Percentiles rank a stretch among this genome's conserved stretches.
Conservation (phyloP, 163 green algal genomes). For the Smithsoniella earleae region DNA sequence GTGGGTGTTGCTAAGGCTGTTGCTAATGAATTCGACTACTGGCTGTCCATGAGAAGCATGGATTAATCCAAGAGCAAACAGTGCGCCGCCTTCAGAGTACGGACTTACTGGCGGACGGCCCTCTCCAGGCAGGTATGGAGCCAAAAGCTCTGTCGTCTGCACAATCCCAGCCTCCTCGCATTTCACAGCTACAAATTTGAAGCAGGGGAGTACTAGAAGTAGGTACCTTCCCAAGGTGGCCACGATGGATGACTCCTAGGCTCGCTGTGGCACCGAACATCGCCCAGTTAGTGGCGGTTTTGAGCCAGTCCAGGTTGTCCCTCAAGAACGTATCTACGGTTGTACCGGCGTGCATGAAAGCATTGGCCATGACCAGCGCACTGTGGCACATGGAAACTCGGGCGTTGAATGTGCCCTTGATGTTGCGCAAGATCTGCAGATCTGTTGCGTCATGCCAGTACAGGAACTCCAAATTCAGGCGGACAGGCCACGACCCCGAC, state of each 20-base stretch:
- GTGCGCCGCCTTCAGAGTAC: constrained; percentile 72
- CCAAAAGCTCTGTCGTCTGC: constrained; percentile 66
- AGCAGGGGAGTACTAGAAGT: too few relatives aligned
- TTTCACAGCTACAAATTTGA: too few relatives aligned
- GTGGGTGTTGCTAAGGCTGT: constrained; percentile 64
- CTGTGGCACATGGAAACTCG: constrained; percentile 78
- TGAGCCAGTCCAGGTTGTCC: constrained; percentile 95
- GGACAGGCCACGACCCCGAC: constrained; percentile 72
- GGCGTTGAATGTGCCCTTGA: constrained; percentile 76
- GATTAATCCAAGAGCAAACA: constrained; percentile 96
- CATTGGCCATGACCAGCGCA: constrained; percentile 90
- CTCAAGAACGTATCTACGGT: constrained; percentile 92
- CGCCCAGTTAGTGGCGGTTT: constrained; percentile 94
- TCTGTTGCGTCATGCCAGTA: constrained; percentile 84
- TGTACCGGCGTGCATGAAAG: constrained; percentile 88
- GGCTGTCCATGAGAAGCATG: constrained; percentile 78
- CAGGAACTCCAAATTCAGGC: constrained; percentile 91
- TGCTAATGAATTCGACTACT: constrained; percentile 53
- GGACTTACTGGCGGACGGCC: constrained; percentile 33
- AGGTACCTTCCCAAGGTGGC: constrained; percentile 22
- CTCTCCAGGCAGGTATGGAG: constrained; percentile 84
- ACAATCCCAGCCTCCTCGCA: too few relatives aligned
- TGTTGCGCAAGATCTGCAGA: constrained; percentile 87
- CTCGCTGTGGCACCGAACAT: constrained; percentile 97
- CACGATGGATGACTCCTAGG: constrained; percentile 89